Base-by-base conservation (phyloP, 2,329 filamentous ascomycete species). In the Trichophyton benhamiae region DNA sequence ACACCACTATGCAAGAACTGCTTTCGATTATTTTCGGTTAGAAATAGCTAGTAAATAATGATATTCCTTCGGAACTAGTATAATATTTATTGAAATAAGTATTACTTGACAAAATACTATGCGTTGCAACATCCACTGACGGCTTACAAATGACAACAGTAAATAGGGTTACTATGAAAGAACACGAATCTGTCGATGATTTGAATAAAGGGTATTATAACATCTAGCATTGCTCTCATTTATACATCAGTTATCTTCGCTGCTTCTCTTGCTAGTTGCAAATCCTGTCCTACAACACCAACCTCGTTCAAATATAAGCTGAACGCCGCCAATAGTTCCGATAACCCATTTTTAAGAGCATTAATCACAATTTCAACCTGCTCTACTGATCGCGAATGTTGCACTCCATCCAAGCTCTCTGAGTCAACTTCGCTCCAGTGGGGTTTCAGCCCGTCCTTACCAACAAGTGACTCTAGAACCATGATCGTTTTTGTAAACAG, bases 351-450 rank as follows among this genome's bases (percentile, higher is more conserved):
- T 70, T 83, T 87, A 66, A 96, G 71, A 15, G 83, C 82, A 15
- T 79, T 75, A 52, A 89, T 66, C 9, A 96, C 79, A 46, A 83
- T 78, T 20, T 91, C 84, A n/a, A 95, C 85, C 67, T 92, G 88
- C 0, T 75, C 73, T 1, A 82, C 74, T 3, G 72, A 73, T 57
- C 75, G 74, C 22, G 75, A 72, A 44, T 67, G 63, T 66, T 68
- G 64, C 66, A 72, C 68, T 0, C 68, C 69, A 30, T 69, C 66
- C 7, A 69, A 67, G 20, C 71, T 60, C 0, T 72, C 70, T 61
- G 83, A 82, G 17, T 82, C 78, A 2, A 87, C 76, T 71, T 96
- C 91, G 1, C 88, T 91, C 89, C 89, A 95, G 72, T 94, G 89
- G 2, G 83, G 73, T 1, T 83, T 79, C 11, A 76, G 67, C 1